phyloP scores from a whole-genome alignment of 23 red algal genomes.

The Chondrus crispus region DNA sequence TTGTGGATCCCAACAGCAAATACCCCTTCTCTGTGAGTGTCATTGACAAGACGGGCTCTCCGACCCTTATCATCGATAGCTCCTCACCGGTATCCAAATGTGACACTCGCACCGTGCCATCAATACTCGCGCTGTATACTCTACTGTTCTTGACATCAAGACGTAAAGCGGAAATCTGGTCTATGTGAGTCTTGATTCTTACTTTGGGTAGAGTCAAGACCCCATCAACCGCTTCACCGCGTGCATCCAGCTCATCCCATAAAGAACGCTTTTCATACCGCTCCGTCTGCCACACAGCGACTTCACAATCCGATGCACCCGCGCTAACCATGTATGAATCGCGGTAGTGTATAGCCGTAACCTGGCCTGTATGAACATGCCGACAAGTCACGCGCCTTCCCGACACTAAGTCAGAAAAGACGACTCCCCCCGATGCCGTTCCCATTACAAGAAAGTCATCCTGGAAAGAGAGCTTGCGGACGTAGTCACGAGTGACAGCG shows the following conservation, averaged over 20 bases:
- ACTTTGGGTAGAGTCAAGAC: not conserved
- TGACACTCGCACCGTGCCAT: conserved; percentile 31
- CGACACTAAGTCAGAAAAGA: conserved; percentile 24
- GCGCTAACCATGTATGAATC: conserved; percentile 21
- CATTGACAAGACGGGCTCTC: conserved; percentile 55
- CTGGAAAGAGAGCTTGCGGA: conserved; percentile 32
- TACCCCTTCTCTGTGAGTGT: conserved; percentile 45
- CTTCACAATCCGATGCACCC: conserved; percentile 3
- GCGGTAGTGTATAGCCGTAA: conserved; percentile 43
- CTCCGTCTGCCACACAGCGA: not conserved
- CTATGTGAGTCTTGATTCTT: conserved; percentile 6
- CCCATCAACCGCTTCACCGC: not conserved
- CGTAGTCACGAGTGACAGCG: conserved; percentile 29
- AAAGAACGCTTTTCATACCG: not conserved
- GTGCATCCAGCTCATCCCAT: not conserved
- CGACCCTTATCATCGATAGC: conserved; percentile 13
- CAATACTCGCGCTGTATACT: conserved; percentile 43
- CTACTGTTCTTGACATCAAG: not conserved
- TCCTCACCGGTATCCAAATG: conserved; percentile 20
- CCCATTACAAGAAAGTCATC: conserved; percentile 50
- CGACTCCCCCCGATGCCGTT: conserved; percentile 24
- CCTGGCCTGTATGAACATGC: conserved; percentile 39
- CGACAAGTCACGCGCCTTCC: not conserved
- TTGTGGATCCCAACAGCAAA: conserved; percentile 38
- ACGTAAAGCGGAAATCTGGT: conserved; percentile 1